Conservation (phyloP, 1,139 yeast species). For the Taphrina populina region DNA sequence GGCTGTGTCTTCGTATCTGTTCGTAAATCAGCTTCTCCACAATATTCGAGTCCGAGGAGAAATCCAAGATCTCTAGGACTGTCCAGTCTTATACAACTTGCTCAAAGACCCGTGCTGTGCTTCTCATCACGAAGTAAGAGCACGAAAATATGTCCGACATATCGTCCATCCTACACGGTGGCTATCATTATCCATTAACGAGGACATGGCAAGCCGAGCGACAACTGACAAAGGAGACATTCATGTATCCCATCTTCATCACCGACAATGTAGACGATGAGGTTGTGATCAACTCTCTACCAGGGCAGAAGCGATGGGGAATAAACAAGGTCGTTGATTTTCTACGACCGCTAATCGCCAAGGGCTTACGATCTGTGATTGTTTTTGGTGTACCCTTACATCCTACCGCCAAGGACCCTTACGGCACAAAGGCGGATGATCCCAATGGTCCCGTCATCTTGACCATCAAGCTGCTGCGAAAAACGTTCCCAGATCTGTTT, state of each 20-base stretch:
- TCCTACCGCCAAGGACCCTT: conserved; percentile 70
- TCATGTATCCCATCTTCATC: conserved; percentile 87
- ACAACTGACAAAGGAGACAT: conserved; percentile 64
- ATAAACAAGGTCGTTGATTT: conserved; percentile 73
- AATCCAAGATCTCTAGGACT: too few relatives aligned
- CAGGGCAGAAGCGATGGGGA: conserved; percentile 81
- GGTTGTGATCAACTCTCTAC: conserved; percentile 68
- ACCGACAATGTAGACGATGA: conserved; percentile 83
- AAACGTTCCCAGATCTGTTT: conserved; percentile 73
- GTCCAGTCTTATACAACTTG: too few relatives aligned
- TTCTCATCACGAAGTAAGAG: too few relatives aligned
- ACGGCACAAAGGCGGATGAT: conserved; percentile 91
- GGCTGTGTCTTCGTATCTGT: too few relatives aligned
- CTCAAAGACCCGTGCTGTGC: too few relatives aligned
- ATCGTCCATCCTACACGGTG: conserved; percentile 34
- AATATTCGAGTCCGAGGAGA: too few relatives aligned
- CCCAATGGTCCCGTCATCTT: conserved; percentile 92
- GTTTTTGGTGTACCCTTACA: conserved; percentile 87
- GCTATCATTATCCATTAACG: conserved; percentile 84
- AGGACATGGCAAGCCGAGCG: conserved; percentile 90
- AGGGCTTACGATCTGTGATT: conserved; percentile 83
- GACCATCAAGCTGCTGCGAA: conserved; percentile 64
- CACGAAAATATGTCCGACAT: conserved; percentile 23
- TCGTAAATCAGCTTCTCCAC: too few relatives aligned
- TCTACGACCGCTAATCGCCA: conserved; percentile 64